Evolutionary conservation across 257 asterid species (phyloP).

Genomic region (Solanum chilense): DNA sequence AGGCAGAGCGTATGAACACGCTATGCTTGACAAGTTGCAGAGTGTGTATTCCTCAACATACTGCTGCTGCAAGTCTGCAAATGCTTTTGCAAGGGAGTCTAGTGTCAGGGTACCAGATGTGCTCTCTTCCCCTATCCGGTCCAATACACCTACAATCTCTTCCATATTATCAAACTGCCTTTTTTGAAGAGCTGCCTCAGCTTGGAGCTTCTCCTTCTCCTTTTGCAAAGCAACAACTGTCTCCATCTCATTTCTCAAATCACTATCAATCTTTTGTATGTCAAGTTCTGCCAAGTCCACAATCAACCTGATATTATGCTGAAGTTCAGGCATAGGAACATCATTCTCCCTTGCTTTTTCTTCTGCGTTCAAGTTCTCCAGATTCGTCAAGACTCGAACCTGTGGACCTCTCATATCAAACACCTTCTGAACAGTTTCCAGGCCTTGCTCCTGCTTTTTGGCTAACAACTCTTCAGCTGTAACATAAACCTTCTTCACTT

Average conservation of each 20-base stretch:
- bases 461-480: constrained; percentile 77
- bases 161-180: constrained; percentile 62
- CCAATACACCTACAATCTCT: constrained; percentile 36
- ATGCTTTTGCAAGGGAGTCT: constrained; percentile 61
- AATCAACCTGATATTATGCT: constrained; percentile 68
- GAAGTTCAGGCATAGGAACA: constrained; percentile 91
- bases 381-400: constrained; percentile 74
- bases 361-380: constrained; percentile 84
- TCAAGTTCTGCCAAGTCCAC: constrained; percentile 71
- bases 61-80: constrained; percentile 45
- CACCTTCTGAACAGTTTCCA: constrained; percentile 74
- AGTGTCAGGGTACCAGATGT: constrained; percentile 48
- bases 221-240: constrained; percentile 68
- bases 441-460: constrained; percentile 63
- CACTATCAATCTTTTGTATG: constrained; percentile 66
- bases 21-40: constrained; percentile 73
- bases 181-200: constrained; percentile 49
- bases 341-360: constrained; percentile 61
- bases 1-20: constrained; percentile 79
- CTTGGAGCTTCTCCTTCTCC: constrained; percentile 70
- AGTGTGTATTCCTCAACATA: constrained; percentile 55
- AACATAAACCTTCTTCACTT: constrained; percentile 45
- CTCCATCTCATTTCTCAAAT: constrained; percentile 84
- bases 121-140: constrained; percentile 48
- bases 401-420: constrained; percentile 98